Conservation (phyloP, 148 eudicot species). For the Tetragonia tetragonoides region DNA sequence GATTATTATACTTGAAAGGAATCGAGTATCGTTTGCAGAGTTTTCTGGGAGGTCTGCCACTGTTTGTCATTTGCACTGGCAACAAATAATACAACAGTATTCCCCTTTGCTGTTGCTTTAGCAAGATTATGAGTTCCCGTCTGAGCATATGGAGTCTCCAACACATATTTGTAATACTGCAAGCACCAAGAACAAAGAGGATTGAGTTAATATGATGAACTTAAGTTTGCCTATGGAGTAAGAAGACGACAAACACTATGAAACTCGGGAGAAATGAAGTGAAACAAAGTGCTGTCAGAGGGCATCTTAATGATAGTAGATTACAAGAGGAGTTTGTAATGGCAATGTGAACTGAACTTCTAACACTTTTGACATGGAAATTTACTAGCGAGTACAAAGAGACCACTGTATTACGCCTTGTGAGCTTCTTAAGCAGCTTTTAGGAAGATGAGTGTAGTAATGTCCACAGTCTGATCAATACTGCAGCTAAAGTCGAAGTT, state of each 20-base stretch:
- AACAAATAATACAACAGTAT: conserved; percentile 76
- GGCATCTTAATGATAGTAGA: not conserved
- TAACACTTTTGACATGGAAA: not conserved
- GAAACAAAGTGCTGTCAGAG: not conserved
- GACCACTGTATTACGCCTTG: no score
- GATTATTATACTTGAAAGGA: conserved; percentile 60
- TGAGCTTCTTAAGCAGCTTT: no score
- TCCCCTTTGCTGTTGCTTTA: conserved; percentile 92
- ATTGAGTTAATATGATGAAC: not conserved
- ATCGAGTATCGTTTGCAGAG: conserved; percentile 71
- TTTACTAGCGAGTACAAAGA: not conserved
- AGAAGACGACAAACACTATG: not conserved
- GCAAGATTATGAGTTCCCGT: conserved; percentile 95
- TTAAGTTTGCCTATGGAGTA: not conserved
- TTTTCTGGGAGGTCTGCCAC: conserved; percentile 74
- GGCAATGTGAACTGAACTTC: no score
- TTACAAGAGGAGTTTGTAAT: not conserved
- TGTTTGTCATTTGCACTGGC: conserved; percentile 93
- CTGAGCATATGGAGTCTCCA: conserved; percentile 87
- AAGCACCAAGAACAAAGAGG: conserved; percentile 22
- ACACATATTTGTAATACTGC: conserved; percentile 90
- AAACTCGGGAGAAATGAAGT: not conserved
- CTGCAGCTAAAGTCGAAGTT: no score
- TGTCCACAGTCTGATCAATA: no score
- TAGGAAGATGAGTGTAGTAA: no score